These are phyloP conservation scores for Ligustrum vulgare DNA, from an alignment of 257 asterid genomes.

Conservation along the genomic window DNA sequence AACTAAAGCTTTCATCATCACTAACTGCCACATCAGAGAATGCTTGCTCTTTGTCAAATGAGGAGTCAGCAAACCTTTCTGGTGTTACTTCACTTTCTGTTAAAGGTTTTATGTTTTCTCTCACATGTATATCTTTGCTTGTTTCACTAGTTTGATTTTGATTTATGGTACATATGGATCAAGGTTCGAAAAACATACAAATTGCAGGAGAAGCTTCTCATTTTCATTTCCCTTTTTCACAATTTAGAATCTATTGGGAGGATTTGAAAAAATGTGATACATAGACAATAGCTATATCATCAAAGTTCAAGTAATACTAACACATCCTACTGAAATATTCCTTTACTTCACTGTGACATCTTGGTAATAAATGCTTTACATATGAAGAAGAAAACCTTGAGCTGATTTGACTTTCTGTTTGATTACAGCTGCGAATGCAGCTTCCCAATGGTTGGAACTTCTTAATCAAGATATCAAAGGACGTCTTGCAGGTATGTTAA, in stretches of 20 bases:
- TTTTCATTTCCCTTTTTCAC: background rate
- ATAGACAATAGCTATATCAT: background rate
- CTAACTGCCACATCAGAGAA: constrained; percentile 44
- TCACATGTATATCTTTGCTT: background rate
- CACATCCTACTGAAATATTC: background rate
- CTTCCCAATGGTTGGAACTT: constrained; percentile 97
- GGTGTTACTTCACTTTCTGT: constrained; percentile 72
- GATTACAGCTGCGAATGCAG: constrained; percentile 81
- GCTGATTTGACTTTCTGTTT: constrained; percentile 23
- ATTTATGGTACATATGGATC: background rate
- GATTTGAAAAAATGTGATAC: background rate
- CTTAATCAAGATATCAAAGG: constrained; percentile 82
- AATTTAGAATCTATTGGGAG: background rate
- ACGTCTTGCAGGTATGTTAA: constrained; percentile 73
- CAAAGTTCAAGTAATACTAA: background rate
- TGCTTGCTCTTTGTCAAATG: constrained; percentile 58
- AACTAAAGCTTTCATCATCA: constrained; percentile 57
- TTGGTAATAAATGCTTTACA: background rate
- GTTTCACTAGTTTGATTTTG: background rate
- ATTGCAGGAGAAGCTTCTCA: background rate
- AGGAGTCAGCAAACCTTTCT: constrained; percentile 55
- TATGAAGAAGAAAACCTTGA: background rate
- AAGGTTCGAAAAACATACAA: background rate
- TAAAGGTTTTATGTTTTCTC: constrained; percentile 45
- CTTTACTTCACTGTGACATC: constrained; percentile 1